Conservation (phyloP, 2,329 filamentous ascomycete genomes). For the Colletotrichum cuscutae region DNA sequence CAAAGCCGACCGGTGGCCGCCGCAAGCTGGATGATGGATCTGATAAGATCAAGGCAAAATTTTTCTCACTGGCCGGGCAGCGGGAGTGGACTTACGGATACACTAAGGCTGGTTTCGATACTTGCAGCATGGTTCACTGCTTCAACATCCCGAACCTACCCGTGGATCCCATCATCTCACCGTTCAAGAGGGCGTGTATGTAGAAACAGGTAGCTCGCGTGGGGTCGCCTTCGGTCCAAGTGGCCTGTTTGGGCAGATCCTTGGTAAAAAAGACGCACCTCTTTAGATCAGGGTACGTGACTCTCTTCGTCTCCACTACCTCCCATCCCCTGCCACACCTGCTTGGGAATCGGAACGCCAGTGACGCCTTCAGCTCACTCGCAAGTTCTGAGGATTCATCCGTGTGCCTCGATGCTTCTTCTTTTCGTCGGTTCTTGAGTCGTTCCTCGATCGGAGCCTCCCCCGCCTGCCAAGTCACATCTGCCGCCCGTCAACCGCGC, state of each 20-base stretch:
- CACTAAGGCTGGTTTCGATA: background rate
- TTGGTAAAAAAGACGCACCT: background rate
- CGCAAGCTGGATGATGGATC: slow-evolving; percentile 5
- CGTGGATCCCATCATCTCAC: background rate
- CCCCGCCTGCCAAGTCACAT: slow-evolving; percentile 25
- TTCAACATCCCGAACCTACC: background rate
- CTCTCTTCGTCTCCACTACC: slow-evolving; percentile 1
- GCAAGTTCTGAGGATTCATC: slow-evolving; percentile 11
- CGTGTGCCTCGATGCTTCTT: background rate
- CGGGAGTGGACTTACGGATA: no score
- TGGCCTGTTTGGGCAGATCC: slow-evolving; percentile 15
- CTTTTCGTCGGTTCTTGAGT: background rate
- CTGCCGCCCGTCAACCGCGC: slow-evolving; percentile 20
- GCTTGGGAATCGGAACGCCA: background rate
- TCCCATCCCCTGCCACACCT: background rate
- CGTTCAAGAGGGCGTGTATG: background rate
- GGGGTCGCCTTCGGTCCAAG: slow-evolving; percentile 22
- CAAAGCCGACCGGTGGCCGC: no score
- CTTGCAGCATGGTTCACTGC: background rate
- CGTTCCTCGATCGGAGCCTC: background rate
- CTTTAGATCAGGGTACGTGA: slow-evolving; percentile 6
- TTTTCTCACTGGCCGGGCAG: slow-evolving; percentile 11
- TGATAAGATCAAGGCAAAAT: slow-evolving; percentile 30
- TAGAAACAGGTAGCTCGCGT: background rate
- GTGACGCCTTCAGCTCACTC: background rate